Evolutionary conservation across 2,329 filamentous ascomycete genomes (phyloP).

Genomic region (Westerdykella ornata): DNA sequence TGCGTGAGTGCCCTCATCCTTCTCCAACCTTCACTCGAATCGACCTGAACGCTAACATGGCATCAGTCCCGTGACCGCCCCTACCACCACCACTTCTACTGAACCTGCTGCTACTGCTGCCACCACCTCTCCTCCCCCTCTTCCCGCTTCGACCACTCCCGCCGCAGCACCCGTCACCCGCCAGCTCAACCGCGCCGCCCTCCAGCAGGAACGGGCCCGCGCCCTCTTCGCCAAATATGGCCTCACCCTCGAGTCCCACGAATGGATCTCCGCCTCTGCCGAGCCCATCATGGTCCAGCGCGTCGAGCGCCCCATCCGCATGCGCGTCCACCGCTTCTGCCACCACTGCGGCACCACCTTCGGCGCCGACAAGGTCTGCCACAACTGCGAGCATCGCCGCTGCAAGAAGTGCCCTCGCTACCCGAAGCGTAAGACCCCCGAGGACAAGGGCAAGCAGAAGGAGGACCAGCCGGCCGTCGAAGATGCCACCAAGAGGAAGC

Average conservation of each 20-base stretch:
- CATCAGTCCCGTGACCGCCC: constrained; percentile 1
- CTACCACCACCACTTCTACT: constrained; percentile 1
- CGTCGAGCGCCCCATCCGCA: constrained; percentile 68
- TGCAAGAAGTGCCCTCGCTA: constrained; percentile 75
- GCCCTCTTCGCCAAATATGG: constrained; percentile 41
- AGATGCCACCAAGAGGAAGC: too few species aligned
- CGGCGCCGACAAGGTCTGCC: constrained; percentile 64
- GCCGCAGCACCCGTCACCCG: constrained; percentile 7
- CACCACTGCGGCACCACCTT: constrained; percentile 74
- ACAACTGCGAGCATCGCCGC: constrained; percentile 68
- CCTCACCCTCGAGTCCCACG: constrained; percentile 36
- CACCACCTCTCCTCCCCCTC: constrained; percentile 5
- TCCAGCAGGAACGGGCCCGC: constrained; percentile 37
- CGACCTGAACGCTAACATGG: neutral
- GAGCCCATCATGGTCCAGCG: constrained; percentile 41
- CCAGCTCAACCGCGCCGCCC: constrained; percentile 26
- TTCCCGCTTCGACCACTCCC: constrained; percentile 2
- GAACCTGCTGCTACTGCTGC: constrained; percentile 1
- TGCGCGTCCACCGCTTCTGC: constrained; percentile 72
- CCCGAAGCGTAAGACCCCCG: constrained; percentile 55
- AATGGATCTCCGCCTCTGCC: constrained; percentile 27
- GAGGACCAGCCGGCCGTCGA: constrained; percentile 41
- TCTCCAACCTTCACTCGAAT: neutral
- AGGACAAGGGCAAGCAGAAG: constrained; percentile 28
- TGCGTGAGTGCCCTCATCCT: constrained; percentile 2